Evolutionary conservation across 768 basidiomycete genomes (phyloP).

Genomic region (Trametopsis cervina): DNA sequence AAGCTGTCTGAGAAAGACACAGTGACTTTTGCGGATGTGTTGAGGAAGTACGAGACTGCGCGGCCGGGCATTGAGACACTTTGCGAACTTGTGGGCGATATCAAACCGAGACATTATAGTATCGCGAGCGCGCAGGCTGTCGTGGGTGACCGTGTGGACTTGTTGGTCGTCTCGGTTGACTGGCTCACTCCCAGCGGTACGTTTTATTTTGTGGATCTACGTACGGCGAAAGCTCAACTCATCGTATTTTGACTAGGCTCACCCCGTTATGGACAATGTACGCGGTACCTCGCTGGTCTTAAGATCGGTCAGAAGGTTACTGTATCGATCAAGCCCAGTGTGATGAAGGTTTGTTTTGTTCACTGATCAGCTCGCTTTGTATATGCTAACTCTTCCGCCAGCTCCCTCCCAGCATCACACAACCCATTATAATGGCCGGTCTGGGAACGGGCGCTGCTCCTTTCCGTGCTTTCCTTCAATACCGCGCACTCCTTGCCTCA

Average conservation of each 20-base stretch:
- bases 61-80: slow-evolving; percentile 77
- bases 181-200: slow-evolving; percentile 83
- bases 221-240: background rate
- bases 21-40: slow-evolving; percentile 84
- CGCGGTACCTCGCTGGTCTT: slow-evolving; percentile 84
- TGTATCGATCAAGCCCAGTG: slow-evolving; percentile 96
- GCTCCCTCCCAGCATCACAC: slow-evolving; percentile 77
- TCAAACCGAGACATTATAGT: slow-evolving; percentile 96
- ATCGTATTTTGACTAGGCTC: slow-evolving; percentile 44
- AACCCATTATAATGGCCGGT: slow-evolving; percentile 98
- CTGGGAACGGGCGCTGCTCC: slow-evolving; percentile 98
- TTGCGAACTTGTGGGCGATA: slow-evolving; percentile 88
- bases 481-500: slow-evolving; percentile 76
- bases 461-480: slow-evolving; percentile 98
- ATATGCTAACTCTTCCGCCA: slow-evolving; percentile 27
- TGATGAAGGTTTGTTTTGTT: slow-evolving; percentile 77
- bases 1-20: slow-evolving; percentile 94
- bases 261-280: slow-evolving; percentile 88
- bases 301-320: slow-evolving; percentile 88
- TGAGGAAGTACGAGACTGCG: slow-evolving; percentile 71
- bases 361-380: background rate
- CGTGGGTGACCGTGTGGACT: slow-evolving; percentile 90
- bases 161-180: slow-evolving; percentile 94
- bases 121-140: slow-evolving; percentile 95
- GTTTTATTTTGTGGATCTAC: slow-evolving; percentile 20